Evolutionary conservation across 768 basidiomycete species (phyloP).

Genomic region (Imleria badia): DNA sequence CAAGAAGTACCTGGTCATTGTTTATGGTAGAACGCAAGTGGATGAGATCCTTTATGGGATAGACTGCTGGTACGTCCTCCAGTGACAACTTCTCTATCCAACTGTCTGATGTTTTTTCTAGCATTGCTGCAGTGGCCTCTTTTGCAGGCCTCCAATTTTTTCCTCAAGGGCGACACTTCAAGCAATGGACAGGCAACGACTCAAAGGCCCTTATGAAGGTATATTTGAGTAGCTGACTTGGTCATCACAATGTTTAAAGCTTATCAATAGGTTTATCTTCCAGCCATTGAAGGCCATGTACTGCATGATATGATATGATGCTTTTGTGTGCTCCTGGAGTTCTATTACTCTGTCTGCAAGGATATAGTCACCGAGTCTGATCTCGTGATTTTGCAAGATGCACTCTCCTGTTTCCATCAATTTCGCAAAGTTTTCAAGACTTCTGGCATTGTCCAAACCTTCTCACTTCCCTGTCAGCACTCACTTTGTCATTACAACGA

Average conservation of each 20-base stretch:
- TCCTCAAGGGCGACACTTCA: background rate
- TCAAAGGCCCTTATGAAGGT: constrained; percentile 1
- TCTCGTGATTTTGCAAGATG: background rate
- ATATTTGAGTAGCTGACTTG: background rate
- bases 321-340: background rate
- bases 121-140: no score
- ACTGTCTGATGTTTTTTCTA: no score
- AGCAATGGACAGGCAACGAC: background rate
- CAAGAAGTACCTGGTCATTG: background rate
- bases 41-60: background rate
- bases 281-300: background rate
- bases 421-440: background rate
- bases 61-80: background rate
- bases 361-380: background rate
- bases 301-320: background rate
- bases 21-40: background rate
- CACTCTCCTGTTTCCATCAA: background rate
- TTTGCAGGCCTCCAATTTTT: no score
- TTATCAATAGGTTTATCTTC: background rate
- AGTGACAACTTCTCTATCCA: no score
- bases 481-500: background rate
- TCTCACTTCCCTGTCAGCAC: background rate
- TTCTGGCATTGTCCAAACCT: background rate
- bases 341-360: background rate
- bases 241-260: no score